A percentile compares a stretch with the other conserved stretches of the same genome.
Conservation (phyloP, 225 moss, liverwort and hornwort genomes). For the Bryum argenteum region DNA sequence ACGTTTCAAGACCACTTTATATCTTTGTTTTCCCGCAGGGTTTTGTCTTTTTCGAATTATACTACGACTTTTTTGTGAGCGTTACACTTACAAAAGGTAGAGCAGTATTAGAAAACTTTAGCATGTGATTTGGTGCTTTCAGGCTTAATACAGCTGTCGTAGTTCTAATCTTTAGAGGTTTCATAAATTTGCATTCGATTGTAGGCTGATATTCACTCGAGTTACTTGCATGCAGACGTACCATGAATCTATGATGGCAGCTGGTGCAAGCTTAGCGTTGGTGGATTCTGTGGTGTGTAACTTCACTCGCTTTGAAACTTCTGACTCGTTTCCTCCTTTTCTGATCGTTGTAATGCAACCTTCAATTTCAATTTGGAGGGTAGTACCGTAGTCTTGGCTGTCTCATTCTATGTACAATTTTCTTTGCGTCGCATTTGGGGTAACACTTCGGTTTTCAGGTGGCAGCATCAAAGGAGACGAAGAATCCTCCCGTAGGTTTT, state of each 20-base stretch:
- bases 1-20: constrained; percentile 32
- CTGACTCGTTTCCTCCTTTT: constrained; percentile 20
- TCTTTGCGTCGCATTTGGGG: constrained; percentile 1
- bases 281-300: constrained; percentile 83
- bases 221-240: constrained; percentile 63
- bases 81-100: not conserved
- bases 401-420: constrained; percentile 2
- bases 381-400: not conserved
- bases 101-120: not conserved
- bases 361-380: constrained; percentile 2
- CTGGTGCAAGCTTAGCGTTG: constrained; percentile 88
- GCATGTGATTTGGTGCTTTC: not conserved
- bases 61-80: not conserved
- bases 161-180: not conserved
- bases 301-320: constrained; percentile 17
- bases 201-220: constrained; percentile 12
- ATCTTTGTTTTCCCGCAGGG: not conserved
- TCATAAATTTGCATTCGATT: not conserved
- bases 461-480: constrained; percentile 64
- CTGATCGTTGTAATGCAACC: constrained; percentile 4
- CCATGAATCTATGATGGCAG: constrained; percentile 89
- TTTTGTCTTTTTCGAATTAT: not conserved
- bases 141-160: not conserved
- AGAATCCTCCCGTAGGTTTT: constrained; percentile 85
- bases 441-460: constrained; percentile 44